Evolutionary conservation across 1,284 basidiomycete genomes (phyloP).

Genomic region (Coniferiporia sulphurascens): DNA sequence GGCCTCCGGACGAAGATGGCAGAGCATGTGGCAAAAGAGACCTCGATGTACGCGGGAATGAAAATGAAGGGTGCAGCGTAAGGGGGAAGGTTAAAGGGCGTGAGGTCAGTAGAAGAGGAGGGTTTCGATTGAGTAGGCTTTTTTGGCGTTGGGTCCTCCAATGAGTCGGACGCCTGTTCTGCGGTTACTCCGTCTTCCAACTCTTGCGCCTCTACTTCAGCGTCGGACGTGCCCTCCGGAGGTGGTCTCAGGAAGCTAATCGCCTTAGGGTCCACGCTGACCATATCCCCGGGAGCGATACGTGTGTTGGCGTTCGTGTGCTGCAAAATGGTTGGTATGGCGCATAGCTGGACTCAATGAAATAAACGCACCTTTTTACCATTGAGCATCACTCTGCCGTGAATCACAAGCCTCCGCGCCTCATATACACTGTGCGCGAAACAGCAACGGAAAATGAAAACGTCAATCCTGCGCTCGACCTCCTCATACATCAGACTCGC

Average conservation of each 20-base stretch:
- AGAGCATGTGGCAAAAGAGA: conserved; percentile 88
- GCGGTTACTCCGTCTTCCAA: conserved; percentile 15
- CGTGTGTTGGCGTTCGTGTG: conserved; percentile 85
- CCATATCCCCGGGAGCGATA: conserved; percentile 91
- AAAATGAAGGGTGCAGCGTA: conserved; percentile 92
- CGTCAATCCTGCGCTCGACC: conserved; percentile 92
- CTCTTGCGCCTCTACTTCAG: conserved; percentile 19
- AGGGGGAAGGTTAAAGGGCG: conserved; percentile 83
- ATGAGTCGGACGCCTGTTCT: background rate
- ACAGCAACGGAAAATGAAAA: conserved; percentile 88
- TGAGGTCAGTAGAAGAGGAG: conserved; percentile 31
- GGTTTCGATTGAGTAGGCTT: conserved; percentile 17
- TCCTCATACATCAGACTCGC: conserved; percentile 90
- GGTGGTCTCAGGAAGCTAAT: conserved; percentile 69
- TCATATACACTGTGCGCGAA: conserved; percentile 90
- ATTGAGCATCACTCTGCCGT: conserved; percentile 87
- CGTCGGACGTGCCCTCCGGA: conserved; percentile 24
- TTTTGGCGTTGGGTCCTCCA: background rate
- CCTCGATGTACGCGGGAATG: conserved; percentile 92
- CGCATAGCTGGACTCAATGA: background rate
- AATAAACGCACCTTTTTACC: conserved; percentile 68
- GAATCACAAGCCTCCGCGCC: conserved; percentile 80
- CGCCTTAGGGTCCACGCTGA: conserved; percentile 79
- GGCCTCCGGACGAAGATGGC: conserved; percentile 94
- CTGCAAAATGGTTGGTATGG: conserved; percentile 36